Evolutionary conservation across 73 alveolate genomes (phyloP), one percentile per base, ranked within the genome.

Genomic region (Effrenium voratum): DNA sequence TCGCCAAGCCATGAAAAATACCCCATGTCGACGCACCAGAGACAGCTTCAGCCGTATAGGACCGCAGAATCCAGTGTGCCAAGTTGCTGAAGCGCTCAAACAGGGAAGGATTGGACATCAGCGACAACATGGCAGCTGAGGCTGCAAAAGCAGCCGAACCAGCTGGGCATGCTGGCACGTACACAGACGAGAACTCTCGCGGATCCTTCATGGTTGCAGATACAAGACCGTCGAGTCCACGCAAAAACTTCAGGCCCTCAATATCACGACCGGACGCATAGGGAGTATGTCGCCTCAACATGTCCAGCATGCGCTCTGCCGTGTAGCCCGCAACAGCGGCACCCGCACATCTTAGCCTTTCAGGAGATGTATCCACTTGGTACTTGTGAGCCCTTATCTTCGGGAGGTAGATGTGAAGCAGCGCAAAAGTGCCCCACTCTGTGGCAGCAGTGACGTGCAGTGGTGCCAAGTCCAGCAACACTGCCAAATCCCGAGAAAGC

Each of bases 21-120:
- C 73, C 52, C 97, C 97, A 90, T 15, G 83, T 55, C 5, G 87
- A 46, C 30, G 97, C 86, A n/a, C 88, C 97, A 73, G 6, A 45
- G 44, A 90, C 41, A 30, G 47, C 87, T 70, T 90, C 97, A 6
- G 30, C 80, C 8, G 97, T 72, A 46, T 68, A 47, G 75, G 85
- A 45, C 5, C 97, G 97, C 97, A 90, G 6, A 26, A 90, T 70
- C 97, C 97, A 75, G 24, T 43, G 97, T 5, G 97, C 97, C 73
- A 90, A 24, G 57, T 90, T 66, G 76, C 97, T 90, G 97, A 90
- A 90, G 76, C 97, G 97, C 57, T 90, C 97, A 44, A 90, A 90
- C 30, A 90, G 87, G 36, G 97, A 90, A 41, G 97, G 97, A 16
- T 90, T 90, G 50, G 97, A 90, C 97, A 90, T 90, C 86, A 90